Evolutionary conservation across 2,329 filamentous ascomycete genomes (phyloP).

Genomic region (Fusarium citri): DNA sequence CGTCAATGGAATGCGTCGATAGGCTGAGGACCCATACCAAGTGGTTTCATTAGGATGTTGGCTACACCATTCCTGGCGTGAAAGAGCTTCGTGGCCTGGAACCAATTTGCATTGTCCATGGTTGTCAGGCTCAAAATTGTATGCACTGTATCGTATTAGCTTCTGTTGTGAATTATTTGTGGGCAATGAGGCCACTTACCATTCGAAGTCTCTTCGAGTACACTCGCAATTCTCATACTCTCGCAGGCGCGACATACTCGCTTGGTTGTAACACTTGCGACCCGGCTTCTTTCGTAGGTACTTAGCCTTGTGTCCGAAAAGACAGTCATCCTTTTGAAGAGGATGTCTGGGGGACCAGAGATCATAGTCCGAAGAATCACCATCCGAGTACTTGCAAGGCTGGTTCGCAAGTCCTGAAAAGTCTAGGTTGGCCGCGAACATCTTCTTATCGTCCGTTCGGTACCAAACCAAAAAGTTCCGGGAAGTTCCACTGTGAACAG

Average conservation of each 20-base stretch:
- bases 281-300: conserved; percentile 92
- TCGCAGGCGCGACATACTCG: conserved; percentile 76
- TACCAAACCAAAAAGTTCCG: conserved; percentile 95
- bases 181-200: conserved; percentile 65
- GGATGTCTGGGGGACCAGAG: conserved; percentile 92
- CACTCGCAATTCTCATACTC: conserved; percentile 84
- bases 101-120: conserved; percentile 85
- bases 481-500: conserved; percentile 87
- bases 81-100: conserved; percentile 72
- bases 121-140: conserved; percentile 86
- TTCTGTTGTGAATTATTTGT: background rate
- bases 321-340: conserved; percentile 78
- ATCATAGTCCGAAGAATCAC: conserved; percentile 75
- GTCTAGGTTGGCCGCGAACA: conserved; percentile 86
- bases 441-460: conserved; percentile 63
- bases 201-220: conserved; percentile 89
- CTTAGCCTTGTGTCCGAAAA: conserved; percentile 90
- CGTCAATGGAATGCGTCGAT: conserved; percentile 88
- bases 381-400: conserved; percentile 76
- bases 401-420: conserved; percentile 83
- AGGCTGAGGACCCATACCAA: conserved; percentile 88
- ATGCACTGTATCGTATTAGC: conserved; percentile 72
- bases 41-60: conserved; percentile 76
- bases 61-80: conserved; percentile 63
- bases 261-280: conserved; percentile 83